Conservation (phyloP, 108 stramenopile genomes). For the Skeletonema menzelii region DNA sequence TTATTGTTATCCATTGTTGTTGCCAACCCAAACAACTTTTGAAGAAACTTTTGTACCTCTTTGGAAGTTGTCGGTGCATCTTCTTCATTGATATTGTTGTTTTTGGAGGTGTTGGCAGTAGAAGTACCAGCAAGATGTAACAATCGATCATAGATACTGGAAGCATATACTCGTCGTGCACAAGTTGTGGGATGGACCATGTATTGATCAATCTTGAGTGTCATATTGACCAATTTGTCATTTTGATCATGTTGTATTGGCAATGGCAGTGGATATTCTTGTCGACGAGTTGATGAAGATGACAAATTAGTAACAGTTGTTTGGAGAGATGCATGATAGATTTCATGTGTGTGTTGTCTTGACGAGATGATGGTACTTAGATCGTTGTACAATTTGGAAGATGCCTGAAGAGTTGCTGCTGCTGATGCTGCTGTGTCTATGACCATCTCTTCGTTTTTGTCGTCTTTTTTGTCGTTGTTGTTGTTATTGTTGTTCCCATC, state of each 20-base stretch:
- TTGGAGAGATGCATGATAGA: slow-evolving; percentile 14
- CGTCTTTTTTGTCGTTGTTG: background rate
- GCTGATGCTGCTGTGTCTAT: background rate
- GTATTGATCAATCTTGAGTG: slow-evolving; percentile 27
- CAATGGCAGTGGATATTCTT: too few relatives aligned
- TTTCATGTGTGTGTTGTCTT: slow-evolving; percentile 14
- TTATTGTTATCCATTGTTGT: background rate
- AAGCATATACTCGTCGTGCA: slow-evolving; percentile 25
- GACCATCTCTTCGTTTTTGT: background rate
- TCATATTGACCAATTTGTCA: background rate
- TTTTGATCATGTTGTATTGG: too few relatives aligned
- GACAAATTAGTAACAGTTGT: background rate
- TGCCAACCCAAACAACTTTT: slow-evolving; percentile 26
- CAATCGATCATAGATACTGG: slow-evolving; percentile 36
- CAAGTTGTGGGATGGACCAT: slow-evolving; percentile 34
- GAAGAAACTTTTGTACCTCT: slow-evolving; percentile 3
- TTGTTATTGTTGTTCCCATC: background rate
- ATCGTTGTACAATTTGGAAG: slow-evolving; percentile 22
- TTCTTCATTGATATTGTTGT: background rate
- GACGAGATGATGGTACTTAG: slow-evolving; percentile 25
- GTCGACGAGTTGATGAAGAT: too few relatives aligned
- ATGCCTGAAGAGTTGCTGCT: slow-evolving; percentile 3
- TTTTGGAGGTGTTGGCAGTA: too few relatives aligned
- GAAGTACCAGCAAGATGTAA: background rate
- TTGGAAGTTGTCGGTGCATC: background rate